A percentile compares a stretch with the other conserved stretches of the same genome.
Evolutionary conservation across 306 rosid genomes (phyloP).

Genomic region (Quercus gilva): DNA sequence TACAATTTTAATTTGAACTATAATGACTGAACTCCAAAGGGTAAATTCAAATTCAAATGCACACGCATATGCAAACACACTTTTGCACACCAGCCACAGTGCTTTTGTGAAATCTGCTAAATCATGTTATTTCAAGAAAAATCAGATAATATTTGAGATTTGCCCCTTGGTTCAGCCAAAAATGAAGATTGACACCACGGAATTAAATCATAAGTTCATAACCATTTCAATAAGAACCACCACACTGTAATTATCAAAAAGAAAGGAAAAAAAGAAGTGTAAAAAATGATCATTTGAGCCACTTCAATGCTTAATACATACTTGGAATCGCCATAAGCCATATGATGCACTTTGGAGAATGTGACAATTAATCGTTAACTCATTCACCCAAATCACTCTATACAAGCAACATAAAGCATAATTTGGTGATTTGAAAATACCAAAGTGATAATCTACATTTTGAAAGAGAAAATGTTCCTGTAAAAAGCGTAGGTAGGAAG

Average conservation of each 20-base stretch:
- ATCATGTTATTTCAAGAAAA: too few relatives aligned
- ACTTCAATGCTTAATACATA: background rate
- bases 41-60: background rate
- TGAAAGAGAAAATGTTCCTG: background rate
- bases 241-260: background rate
- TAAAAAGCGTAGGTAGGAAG: background rate
- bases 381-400: background rate
- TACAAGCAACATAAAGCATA: background rate
- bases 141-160: too few relatives aligned
- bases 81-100: background rate
- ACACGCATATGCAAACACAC: background rate
- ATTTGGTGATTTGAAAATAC: background rate
- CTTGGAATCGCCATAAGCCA: background rate
- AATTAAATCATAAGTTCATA: background rate
- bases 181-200: background rate
- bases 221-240: background rate
- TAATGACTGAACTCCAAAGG: background rate
- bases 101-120: too few relatives aligned
- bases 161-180: background rate
- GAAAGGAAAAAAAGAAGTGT: background rate
- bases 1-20: background rate
- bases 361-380: background rate
- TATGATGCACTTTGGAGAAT: background rate
- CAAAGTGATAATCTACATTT: background rate
- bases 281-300: background rate